Evolutionary conservation across 2,329 filamentous ascomycete species (phyloP).

Genomic region (Aspergillus sojae): DNA sequence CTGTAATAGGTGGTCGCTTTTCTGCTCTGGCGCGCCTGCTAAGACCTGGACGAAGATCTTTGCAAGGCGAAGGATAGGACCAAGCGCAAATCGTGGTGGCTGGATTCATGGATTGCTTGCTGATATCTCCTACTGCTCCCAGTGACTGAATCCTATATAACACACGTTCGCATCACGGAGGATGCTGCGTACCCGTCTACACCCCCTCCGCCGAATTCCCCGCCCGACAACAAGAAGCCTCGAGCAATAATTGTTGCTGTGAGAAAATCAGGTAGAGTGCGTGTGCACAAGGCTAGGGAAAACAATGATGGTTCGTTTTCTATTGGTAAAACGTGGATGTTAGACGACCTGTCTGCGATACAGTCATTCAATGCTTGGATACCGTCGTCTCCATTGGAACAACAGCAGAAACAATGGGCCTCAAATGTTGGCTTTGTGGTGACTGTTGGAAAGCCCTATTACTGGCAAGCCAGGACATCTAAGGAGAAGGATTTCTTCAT

Average conservation of each 20-base stretch:
- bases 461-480: conserved; percentile 88
- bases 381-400: conserved; percentile 62
- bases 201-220: conserved; percentile 79
- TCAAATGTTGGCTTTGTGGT: conserved; percentile 83
- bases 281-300: conserved; percentile 95
- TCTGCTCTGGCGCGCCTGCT: neutral
- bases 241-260: conserved; percentile 93
- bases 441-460: conserved; percentile 90
- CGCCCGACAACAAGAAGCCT: conserved; percentile 76
- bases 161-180: conserved; percentile 89
- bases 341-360: conserved; percentile 83
- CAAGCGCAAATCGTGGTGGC: neutral
- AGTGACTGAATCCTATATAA: conserved; percentile 95
- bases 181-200: conserved; percentile 79
- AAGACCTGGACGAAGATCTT: neutral
- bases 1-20: neutral
- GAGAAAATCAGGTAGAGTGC: conserved; percentile 85
- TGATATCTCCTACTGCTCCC: conserved; percentile 22
- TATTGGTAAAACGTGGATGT: conserved; percentile 96
- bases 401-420: conserved; percentile 72
- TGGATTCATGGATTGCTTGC: neutral
- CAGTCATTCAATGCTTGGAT: conserved; percentile 74
- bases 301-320: conserved; percentile 93
- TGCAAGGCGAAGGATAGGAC: neutral
- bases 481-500: conserved; percentile 99